These are phyloP conservation scores for Melocanna baccifera DNA, from an alignment of 176 grass and related monocot species.

Conservation along the genomic window DNA sequence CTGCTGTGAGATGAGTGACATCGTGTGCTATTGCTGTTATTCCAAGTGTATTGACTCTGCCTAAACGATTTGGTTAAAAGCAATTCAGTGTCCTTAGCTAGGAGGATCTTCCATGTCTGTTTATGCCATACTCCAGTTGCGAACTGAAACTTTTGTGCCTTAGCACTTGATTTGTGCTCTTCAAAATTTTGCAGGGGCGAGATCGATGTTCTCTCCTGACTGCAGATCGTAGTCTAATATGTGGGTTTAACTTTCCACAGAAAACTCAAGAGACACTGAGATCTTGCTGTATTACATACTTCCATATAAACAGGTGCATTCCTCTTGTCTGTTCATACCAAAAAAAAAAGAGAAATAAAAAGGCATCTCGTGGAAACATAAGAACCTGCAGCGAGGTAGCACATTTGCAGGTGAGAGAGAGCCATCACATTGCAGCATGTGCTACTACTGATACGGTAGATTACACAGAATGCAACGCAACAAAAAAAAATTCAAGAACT, in stretches of 20 bases:
- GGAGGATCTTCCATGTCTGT: background rate
- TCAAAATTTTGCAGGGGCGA: background rate
- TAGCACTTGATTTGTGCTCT: background rate
- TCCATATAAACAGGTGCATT: background rate
- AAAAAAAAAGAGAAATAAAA: background rate
- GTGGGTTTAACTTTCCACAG: background rate
- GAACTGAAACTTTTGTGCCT: background rate
- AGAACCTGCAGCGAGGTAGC: background rate
- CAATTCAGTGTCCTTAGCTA: background rate
- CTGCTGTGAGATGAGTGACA: background rate
- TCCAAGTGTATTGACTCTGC: background rate
- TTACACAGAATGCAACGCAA: background rate
- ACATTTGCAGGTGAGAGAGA: background rate
- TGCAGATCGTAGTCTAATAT: background rate
- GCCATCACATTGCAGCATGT: background rate
- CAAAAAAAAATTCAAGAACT: background rate
- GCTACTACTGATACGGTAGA: background rate
- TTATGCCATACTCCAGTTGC: background rate
- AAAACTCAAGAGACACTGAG: background rate
- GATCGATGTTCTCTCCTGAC: background rate
- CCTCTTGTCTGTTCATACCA: background rate
- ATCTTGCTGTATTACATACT: too few species aligned
- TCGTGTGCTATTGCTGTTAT: too few species aligned
- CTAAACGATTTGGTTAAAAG: background rate
- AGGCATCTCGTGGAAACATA: background rate